These are phyloP conservation scores for Vigna nakashimae DNA, from an alignment of 306 rosid species.

Conservation along the genomic window DNA sequence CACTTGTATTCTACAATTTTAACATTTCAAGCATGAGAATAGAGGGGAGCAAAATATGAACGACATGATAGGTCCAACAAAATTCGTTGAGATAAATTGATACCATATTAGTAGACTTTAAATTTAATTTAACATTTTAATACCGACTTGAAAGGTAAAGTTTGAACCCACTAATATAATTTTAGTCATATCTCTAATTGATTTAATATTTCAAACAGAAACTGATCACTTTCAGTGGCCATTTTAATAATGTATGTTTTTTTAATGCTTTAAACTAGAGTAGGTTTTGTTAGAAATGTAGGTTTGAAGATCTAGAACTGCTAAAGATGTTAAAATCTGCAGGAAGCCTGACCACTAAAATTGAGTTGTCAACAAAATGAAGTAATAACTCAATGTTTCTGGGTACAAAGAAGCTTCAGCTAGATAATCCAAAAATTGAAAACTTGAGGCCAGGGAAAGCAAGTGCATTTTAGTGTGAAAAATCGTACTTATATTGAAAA, in stretches of 20 bases:
- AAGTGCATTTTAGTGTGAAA: neutral
- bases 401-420: neutral
- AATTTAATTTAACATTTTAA: too few species aligned
- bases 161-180: too few species aligned
- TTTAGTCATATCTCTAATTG: too few species aligned
- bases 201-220: neutral
- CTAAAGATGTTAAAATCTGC: neutral
- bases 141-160: too few species aligned
- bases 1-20: too few species aligned
- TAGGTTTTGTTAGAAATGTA: neutral
- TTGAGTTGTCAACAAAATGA: neutral
- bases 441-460: neutral
- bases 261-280: neutral
- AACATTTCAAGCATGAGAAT: too few species aligned
- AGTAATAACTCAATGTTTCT: neutral
- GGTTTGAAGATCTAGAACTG: neutral
- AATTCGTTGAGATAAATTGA: too few species aligned
- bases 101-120: too few species aligned
- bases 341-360: neutral
- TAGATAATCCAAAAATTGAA: neutral
- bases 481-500: neutral
- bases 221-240: neutral
- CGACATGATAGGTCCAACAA: too few species aligned
- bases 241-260: neutral
- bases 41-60: too few species aligned